Conservation (phyloP, 805 yeast genomes). For the Yamadazyma akitaensis region DNA sequence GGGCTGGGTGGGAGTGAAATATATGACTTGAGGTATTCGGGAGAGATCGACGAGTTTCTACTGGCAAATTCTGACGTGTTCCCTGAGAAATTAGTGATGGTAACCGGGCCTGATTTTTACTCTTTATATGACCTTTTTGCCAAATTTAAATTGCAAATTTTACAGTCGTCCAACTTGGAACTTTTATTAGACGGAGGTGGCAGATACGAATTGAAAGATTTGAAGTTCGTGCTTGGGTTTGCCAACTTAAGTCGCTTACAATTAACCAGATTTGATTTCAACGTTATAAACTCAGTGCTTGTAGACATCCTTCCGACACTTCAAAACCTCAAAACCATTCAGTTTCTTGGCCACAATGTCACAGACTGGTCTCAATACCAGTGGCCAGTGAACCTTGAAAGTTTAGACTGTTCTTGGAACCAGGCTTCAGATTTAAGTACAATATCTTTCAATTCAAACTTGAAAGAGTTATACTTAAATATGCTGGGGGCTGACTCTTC, state of each 20-base stretch:
- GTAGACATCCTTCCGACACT: slow-evolving; percentile 10
- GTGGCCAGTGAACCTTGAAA: slow-evolving; percentile 25
- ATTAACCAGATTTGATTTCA: slow-evolving; percentile 23
- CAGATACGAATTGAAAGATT: slow-evolving; percentile 13
- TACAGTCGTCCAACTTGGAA: slow-evolving; percentile 19
- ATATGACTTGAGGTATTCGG: slow-evolving; percentile 21
- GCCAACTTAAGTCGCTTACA: slow-evolving; percentile 29
- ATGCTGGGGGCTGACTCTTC: slow-evolving; percentile 20
- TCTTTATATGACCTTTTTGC: slow-evolving; percentile 24
- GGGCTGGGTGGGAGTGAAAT: slow-evolving; percentile 7
- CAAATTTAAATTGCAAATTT: slow-evolving; percentile 18
- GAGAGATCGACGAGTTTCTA: slow-evolving; percentile 33
- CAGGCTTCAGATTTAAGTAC: slow-evolving; percentile 21
- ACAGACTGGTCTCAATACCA: slow-evolving; percentile 24
- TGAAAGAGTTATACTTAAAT: slow-evolving; percentile 31
- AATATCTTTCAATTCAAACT: slow-evolving; percentile 20
- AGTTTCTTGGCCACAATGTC: slow-evolving; percentile 32
- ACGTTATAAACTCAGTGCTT: slow-evolving; percentile 5
- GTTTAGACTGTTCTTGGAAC: slow-evolving; percentile 38
- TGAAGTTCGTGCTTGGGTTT: slow-evolving; percentile 21
- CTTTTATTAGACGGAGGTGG: slow-evolving; percentile 27
- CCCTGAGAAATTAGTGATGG: slow-evolving; percentile 25
- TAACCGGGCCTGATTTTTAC: slow-evolving; percentile 30
- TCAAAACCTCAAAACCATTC: slow-evolving; percentile 21
- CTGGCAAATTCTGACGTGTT: slow-evolving; percentile 23